Evolutionary conservation across 1,284 basidiomycete genomes (phyloP), one percentile per base, ranked within the genome.

Genomic region (Lignosus rhinocerotis): DNA sequence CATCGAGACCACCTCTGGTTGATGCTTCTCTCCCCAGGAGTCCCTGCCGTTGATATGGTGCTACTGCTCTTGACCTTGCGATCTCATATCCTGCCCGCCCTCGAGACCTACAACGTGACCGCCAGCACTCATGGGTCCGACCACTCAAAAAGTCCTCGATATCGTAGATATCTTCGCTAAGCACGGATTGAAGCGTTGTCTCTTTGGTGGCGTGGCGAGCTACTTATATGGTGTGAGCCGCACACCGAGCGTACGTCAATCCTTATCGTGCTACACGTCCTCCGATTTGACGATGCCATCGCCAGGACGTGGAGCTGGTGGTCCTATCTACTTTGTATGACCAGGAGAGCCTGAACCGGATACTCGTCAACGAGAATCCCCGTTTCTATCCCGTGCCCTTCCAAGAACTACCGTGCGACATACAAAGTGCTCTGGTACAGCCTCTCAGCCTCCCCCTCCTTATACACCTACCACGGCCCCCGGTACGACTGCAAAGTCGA

Each of bases 401-500:
- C 80, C 3, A 70, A 66, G 30, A 73, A 77, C 58, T 72, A 70
- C 12, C 46, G 46, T 2, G 78, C 77, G n/a, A 75, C 76, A 0
- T 79, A 80, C 67, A 69, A 71, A 25, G 76, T 82, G 0, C 69
- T 83, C 0, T 81, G 76, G 73, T 80, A 74, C 65, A 63, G 67
- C 14, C 36, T 38, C 36, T 3, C 36, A 38, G 62, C 76, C n/a
- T 49, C 49, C n/a, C n/a, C n/a, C 2, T 54, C 53, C 21, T 6
- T n/a, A n/a, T 33, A 43, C 55, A 7, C 25, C 39, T 10, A 33
- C 17, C 64, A 65, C 11, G 56, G 60, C 14, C 7, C 39, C 39
- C 1, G 8, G n/a, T 42, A 8, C 39, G 39, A 42, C 8, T 80
- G 80, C 66, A 84, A 84, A 68, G 78, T 84, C 48, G 81, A 84